Evolutionary conservation across 495 filamentous ascomycete genomes (phyloP).

Genomic region (Penicillium lividum): DNA sequence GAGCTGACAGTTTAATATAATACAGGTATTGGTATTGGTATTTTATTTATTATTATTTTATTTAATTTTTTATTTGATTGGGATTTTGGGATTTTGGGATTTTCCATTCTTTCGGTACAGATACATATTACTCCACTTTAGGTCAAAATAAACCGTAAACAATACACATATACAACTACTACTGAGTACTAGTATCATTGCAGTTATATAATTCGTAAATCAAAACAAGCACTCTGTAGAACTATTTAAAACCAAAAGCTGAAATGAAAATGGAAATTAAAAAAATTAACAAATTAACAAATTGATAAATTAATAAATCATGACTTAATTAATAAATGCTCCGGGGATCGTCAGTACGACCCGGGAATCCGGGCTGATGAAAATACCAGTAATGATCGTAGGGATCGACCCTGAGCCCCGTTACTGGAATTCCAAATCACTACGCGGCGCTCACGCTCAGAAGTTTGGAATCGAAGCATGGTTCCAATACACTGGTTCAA

Average conservation of each 20-base stretch:
- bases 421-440: constrained; percentile 39
- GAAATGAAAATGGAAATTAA: constrained; percentile 2
- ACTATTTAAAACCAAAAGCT: too few relatives aligned
- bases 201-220: too few relatives aligned
- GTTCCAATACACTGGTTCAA: constrained; percentile 20
- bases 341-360: constrained; percentile 31
- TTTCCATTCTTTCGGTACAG: neutral
- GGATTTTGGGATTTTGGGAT: too few relatives aligned
- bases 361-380: constrained; percentile 33
- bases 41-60: constrained; percentile 10
- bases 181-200: too few relatives aligned
- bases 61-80: constrained; percentile 8
- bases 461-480: constrained; percentile 13
- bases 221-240: too few relatives aligned
- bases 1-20: constrained; percentile 47
- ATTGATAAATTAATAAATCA: too few relatives aligned
- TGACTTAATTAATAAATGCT: constrained; percentile 23
- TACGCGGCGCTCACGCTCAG: constrained; percentile 21
- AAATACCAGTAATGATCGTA: constrained; percentile 31
- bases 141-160: neutral
- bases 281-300: constrained; percentile 4
- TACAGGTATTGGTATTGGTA: constrained; percentile 14
- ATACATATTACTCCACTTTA: too few relatives aligned
- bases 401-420: constrained; percentile 37
- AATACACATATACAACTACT: too few relatives aligned